Evolutionary conservation across 2,329 filamentous ascomycete genomes (phyloP).

Genomic region (Sclerotinia nivalis): DNA sequence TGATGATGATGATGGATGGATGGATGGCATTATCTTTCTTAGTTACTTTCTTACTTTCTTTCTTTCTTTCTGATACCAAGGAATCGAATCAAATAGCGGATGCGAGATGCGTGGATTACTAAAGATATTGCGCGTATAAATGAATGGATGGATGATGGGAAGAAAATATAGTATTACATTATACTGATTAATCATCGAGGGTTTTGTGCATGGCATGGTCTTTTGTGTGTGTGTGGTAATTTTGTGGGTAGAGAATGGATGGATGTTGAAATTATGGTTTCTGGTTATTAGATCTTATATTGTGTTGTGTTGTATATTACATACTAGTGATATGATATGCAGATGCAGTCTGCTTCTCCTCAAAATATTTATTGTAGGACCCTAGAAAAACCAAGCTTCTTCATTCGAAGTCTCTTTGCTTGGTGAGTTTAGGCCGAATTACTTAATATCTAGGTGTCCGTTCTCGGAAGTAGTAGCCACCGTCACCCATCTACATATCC

Average conservation of each 20-base stretch:
- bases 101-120: no score
- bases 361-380: background rate
- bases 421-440: background rate
- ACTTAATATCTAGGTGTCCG: background rate
- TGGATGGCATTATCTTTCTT: background rate
- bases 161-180: no score
- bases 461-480: background rate
- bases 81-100: background rate
- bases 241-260: background rate
- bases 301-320: background rate
- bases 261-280: background rate
- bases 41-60: background rate
- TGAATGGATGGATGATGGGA: background rate
- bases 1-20: background rate
- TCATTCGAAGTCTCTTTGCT: slow-evolving; percentile 14
- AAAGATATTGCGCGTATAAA: background rate
- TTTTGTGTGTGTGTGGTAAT: no score
- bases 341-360: background rate
- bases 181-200: no score
- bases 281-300: background rate
- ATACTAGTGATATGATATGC: background rate
- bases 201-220: background rate
- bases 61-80: background rate
- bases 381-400: background rate
- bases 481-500: background rate